Evolutionary conservation across 164 flowering plant species (phyloP).

Genomic region (Brasenia schreberi): DNA sequence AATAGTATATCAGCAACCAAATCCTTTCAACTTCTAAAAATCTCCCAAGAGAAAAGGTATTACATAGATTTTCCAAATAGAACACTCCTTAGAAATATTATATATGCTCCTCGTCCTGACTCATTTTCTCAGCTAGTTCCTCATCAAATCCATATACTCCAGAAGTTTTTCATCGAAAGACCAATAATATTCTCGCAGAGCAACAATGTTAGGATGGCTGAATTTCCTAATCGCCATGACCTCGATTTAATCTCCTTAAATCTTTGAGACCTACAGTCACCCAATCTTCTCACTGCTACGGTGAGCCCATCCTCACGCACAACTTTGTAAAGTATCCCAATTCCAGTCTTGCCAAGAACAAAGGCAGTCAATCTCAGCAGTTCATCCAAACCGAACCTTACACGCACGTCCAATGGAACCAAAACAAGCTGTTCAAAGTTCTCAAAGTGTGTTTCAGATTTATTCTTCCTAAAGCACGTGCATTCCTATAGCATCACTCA

Average conservation of each 20-base stretch:
- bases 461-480: conserved; percentile 66
- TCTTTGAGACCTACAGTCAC: conserved; percentile 91
- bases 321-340: conserved; percentile 88
- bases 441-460: conserved; percentile 61
- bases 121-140: too few relatives aligned
- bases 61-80: too few relatives aligned
- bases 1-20: not conserved
- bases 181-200: conserved; percentile 89
- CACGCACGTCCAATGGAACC: conserved; percentile 58
- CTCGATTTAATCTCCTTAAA: conserved; percentile 81
- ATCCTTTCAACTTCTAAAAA: not conserved
- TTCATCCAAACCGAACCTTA: conserved; percentile 76
- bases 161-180: conserved; percentile 93
- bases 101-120: too few relatives aligned
- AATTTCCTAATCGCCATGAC: conserved; percentile 87
- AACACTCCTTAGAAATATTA: too few relatives aligned
- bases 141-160: too few relatives aligned
- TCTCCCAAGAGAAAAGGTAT: too few relatives aligned
- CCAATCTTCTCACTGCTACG: conserved; percentile 88
- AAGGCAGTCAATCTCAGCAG: conserved; percentile 85
- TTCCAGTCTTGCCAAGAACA: conserved; percentile 93
- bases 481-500: conserved; percentile 25
- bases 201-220: conserved; percentile 73
- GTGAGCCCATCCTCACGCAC: conserved; percentile 80
- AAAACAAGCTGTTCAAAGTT: conserved; percentile 66